Evolutionary conservation across 2,329 filamentous ascomycete genomes (phyloP).

Genomic region (Monosporascus sp.): DNA sequence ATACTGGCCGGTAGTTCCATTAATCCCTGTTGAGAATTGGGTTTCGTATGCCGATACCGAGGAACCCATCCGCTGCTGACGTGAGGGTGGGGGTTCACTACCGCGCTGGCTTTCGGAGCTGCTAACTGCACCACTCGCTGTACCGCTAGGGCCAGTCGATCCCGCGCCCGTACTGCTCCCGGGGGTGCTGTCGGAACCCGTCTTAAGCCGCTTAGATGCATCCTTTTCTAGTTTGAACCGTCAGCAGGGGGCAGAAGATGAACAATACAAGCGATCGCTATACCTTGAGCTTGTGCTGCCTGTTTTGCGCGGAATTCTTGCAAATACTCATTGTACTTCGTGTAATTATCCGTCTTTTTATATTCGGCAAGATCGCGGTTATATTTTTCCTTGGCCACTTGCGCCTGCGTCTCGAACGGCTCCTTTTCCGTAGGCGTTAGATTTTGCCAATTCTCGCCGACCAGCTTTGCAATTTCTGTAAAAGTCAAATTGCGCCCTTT

Average conservation of each 20-base stretch:
- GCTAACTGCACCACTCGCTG: constrained; percentile 37
- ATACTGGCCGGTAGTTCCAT: constrained; percentile 28
- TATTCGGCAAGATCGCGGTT: constrained; percentile 68
- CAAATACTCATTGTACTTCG: constrained; percentile 65
- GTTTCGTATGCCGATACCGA: constrained; percentile 41
- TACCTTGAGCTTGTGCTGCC: constrained; percentile 51
- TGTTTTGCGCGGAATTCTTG: constrained; percentile 75
- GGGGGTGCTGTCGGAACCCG: constrained; percentile 33
- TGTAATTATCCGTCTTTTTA: constrained; percentile 69
- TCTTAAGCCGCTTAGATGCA: constrained; percentile 43
- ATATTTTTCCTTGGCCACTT: constrained; percentile 70
- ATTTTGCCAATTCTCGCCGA: constrained; percentile 77
- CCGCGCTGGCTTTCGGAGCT: constrained; percentile 42
- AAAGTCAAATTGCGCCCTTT: constrained; percentile 74
- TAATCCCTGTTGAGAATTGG: constrained; percentile 35
- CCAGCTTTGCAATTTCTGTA: constrained; percentile 77
- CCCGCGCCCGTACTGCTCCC: constrained; percentile 38
- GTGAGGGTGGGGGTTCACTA: constrained; percentile 42
- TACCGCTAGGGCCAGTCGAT: constrained; percentile 34
- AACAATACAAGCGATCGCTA: constrained; percentile 6
- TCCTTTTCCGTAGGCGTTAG: constrained; percentile 63
- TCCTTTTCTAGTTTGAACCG: constrained; percentile 37
- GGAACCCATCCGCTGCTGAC: constrained; percentile 45
- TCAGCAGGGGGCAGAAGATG: constrained; percentile 3
- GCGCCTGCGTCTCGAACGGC: constrained; percentile 66